Evolutionary conservation across 352 stramenopile genomes (phyloP).

Genomic region (Phytophthora pini): DNA sequence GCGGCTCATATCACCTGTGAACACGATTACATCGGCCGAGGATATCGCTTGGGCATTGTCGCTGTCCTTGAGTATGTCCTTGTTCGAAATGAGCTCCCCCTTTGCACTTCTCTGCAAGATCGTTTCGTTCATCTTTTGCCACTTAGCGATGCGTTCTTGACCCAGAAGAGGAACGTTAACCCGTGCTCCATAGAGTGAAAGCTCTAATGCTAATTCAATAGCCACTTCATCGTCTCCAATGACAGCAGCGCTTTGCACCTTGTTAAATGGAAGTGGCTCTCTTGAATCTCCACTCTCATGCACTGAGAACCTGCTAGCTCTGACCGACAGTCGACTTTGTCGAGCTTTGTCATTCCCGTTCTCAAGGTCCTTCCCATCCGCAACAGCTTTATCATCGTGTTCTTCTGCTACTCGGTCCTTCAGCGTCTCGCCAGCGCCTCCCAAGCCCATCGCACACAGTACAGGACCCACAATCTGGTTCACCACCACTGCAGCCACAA

Average conservation of each 20-base stretch:
- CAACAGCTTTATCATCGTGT: conserved; percentile 5
- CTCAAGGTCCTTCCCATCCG: conserved; percentile 3
- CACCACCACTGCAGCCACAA: conserved; percentile 71
- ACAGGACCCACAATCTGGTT: conserved; percentile 77
- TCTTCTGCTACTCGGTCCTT: conserved; percentile 29
- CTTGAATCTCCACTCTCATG: background rate
- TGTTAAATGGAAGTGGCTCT: conserved; percentile 45
- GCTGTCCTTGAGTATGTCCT: conserved; percentile 64
- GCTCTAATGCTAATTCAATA: conserved; percentile 65
- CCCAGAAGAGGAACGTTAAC: conserved; percentile 70
- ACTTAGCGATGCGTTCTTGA: conserved; percentile 61
- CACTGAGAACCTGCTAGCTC: conserved; percentile 1
- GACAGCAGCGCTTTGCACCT: conserved; percentile 58
- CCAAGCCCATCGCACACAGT: conserved; percentile 62
- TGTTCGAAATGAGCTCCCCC: conserved; percentile 68
- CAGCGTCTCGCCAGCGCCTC: conserved; percentile 53
- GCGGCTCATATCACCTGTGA: conserved; percentile 56
- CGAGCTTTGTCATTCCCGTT: background rate
- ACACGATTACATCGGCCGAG: conserved; percentile 62
- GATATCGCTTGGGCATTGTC: conserved; percentile 45
- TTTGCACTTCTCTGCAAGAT: conserved; percentile 58
- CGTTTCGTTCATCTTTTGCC: conserved; percentile 68
- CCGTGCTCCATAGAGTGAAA: conserved; percentile 67
- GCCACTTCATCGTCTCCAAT: conserved; percentile 69
- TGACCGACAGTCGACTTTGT: conserved; percentile 8